Evolutionary conservation across 345 rosid genomes (phyloP).

Genomic region (Anacardium occidentale): DNA sequence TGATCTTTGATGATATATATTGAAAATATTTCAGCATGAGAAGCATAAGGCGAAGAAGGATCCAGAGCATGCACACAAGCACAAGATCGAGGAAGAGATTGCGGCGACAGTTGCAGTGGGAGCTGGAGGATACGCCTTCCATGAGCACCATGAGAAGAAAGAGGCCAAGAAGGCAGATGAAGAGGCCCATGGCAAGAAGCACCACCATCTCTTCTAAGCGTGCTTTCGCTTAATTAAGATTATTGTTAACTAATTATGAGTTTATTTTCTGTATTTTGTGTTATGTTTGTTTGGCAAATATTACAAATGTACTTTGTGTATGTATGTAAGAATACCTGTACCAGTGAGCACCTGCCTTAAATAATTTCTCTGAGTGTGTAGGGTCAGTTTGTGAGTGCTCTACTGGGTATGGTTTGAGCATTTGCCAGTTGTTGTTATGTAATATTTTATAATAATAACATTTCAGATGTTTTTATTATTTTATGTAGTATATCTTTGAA

Average conservation of each 20-base stretch:
- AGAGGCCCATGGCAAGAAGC: conserved; percentile 49
- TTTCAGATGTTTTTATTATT: too few relatives aligned
- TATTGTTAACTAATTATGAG: neutral
- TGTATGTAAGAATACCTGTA: neutral
- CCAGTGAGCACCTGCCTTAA: neutral
- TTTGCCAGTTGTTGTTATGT: too few relatives aligned
- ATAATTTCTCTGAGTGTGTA: neutral
- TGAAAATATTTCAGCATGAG: conserved; percentile 35
- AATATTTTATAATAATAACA: too few relatives aligned
- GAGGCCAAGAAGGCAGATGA: conserved; percentile 42
- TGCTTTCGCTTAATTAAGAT: neutral
- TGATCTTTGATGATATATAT: neutral
- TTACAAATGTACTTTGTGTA: too few relatives aligned
- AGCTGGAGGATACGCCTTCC: conserved; percentile 48
- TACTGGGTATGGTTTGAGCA: too few relatives aligned
- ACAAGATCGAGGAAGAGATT: conserved; percentile 55
- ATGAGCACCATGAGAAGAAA: conserved; percentile 64
- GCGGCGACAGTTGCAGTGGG: conserved; percentile 48
- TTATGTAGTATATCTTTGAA: too few relatives aligned
- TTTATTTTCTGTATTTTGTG: too few relatives aligned
- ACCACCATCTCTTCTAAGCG: conserved; percentile 42
- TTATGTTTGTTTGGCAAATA: too few relatives aligned
- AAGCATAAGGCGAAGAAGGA: conserved; percentile 51
- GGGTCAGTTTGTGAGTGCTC: neutral
- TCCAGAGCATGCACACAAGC: conserved; percentile 62